Percentiles rank a stretch among this genome's conserved stretches.
Conservation (phyloP, 2,329 filamentous ascomycete species). For the Phoma herbarum region DNA sequence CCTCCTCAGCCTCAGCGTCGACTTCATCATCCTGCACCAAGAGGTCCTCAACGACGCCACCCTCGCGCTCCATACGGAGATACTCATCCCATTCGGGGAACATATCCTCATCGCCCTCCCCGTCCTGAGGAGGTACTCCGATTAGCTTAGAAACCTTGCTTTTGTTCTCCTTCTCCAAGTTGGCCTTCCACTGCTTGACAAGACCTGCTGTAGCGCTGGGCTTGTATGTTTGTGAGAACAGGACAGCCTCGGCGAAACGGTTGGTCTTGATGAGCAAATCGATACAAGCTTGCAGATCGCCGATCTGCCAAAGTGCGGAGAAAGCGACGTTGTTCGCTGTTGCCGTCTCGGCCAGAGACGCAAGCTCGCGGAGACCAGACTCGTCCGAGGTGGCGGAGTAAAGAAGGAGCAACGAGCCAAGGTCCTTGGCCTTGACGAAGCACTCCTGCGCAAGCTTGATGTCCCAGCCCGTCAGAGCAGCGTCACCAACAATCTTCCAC, state of each 20-base stretch:
- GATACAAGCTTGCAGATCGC: slow-evolving; percentile 82
- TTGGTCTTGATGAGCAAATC: slow-evolving; percentile 81
- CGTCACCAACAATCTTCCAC: slow-evolving; percentile 97
- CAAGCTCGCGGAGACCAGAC: slow-evolving; percentile 75
- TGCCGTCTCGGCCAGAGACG: slow-evolving; percentile 75
- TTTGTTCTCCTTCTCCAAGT: slow-evolving; percentile 85
- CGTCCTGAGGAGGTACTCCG: slow-evolving; percentile 75
- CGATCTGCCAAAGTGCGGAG: slow-evolving; percentile 85
- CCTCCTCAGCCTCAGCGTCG: slow-evolving; percentile 45
- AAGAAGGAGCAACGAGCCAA: slow-evolving; percentile 86
- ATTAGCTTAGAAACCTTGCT: slow-evolving; percentile 83
- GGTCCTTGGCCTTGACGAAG: slow-evolving; percentile 88
- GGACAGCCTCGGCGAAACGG: slow-evolving; percentile 82
- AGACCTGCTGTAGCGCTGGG: slow-evolving; percentile 75
- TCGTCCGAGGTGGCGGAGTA: slow-evolving; percentile 86
- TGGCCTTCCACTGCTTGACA: slow-evolving; percentile 82
- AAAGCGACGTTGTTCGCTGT: slow-evolving; percentile 94
- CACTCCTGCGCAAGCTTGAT: slow-evolving; percentile 89
- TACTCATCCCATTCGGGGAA: slow-evolving; percentile 98
- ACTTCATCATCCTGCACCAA: slow-evolving; percentile 43
- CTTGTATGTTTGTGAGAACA: slow-evolving; percentile 96
- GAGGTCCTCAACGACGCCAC: slow-evolving; percentile 58
- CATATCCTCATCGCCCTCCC: slow-evolving; percentile 74
- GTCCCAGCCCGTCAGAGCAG: slow-evolving; percentile 86
- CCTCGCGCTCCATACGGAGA: slow-evolving; percentile 79